Base-by-base conservation (phyloP, 129 eudicot genomes). In the Centrapalus pauciflorus region DNA sequence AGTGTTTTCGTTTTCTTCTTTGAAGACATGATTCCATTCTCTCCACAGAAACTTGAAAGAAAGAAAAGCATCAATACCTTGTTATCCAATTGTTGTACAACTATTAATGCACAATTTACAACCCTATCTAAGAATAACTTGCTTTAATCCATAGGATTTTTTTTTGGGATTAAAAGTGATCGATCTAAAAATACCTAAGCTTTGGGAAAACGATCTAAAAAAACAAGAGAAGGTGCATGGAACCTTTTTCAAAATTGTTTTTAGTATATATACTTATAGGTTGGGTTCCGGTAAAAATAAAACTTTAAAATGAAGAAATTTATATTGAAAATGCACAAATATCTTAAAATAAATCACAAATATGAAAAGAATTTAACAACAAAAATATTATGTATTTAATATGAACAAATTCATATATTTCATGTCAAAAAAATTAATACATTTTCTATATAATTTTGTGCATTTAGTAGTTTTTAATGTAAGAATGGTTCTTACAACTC, bases 11-110 rank as follows among this genome's bases (percentile, higher is more conserved):
- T 67, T 67, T 67, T 67, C 54, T 54, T 67, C n/a, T 35, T n/a
- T 66, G 10, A 24, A 37, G 54, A 37, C 63, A 52, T 24, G 37
- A 67, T 52, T 55, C 61, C 35, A 52, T 54, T 37, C 73, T 37
- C 73, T 54, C 14, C 63, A 54, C 5, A 54, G 35, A 52, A 67
- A 35, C 64, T 24, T 52, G 45, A 24, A 67, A 52, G 50, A 67
- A 67, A 54, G 73, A 17, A 65, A 65, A 43, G 70, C 28, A 65
- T 65, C 41, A 5, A 65, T 65, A 29, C 70, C 46, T 65, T 65
- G 26, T 28, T 52, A 67, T 52, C 54, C 20, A 4, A 46, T 27
- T 35, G 10, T 13, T 52, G 37, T 67, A n/a, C 73, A 24, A 67
- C 32, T 5, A 24, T 34, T 35, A 24, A 33, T 7, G 50, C 35